phyloP scores from a whole-genome alignment of 441 rosid species.

The Syzygium malaccense region DNA sequence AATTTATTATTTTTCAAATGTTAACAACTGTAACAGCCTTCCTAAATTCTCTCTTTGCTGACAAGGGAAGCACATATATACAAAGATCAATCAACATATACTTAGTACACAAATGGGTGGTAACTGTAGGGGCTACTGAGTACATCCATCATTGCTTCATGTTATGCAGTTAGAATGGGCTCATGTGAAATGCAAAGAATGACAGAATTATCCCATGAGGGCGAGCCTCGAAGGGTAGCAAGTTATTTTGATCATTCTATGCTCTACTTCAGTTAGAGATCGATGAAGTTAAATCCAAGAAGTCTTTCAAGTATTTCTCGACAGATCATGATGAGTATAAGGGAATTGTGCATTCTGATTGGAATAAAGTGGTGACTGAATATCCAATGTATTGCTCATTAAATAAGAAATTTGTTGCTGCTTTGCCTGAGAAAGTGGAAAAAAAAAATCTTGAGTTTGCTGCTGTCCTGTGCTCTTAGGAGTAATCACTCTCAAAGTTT shows the following conservation, averaged over 20 bases:
- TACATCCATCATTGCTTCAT: neutral
- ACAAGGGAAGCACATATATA: neutral
- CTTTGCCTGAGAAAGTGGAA: neutral
- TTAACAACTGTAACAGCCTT: neutral
- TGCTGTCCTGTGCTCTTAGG: neutral
- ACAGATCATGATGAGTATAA: neutral
- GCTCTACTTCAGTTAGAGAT: neutral
- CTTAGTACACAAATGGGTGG: neutral
- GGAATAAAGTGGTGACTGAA: neutral
- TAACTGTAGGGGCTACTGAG: neutral
- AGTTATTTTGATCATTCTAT: neutral
- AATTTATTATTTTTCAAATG: constrained; percentile 1
- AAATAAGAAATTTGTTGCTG: neutral
- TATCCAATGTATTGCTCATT: neutral
- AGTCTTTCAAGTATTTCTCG: neutral
- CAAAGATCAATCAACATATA: neutral
- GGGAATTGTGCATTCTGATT: neutral
- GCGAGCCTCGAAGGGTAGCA: neutral
- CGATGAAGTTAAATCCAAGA: neutral
- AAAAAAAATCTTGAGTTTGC: neutral
- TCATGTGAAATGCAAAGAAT: neutral
- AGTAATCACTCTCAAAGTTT: neutral
- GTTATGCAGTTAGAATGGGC: neutral
- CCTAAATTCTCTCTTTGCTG: neutral
- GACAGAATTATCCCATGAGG: neutral